These are phyloP conservation scores for Verbena officinalis DNA, from an alignment of 257 asterid species.

Conservation along the genomic window DNA sequence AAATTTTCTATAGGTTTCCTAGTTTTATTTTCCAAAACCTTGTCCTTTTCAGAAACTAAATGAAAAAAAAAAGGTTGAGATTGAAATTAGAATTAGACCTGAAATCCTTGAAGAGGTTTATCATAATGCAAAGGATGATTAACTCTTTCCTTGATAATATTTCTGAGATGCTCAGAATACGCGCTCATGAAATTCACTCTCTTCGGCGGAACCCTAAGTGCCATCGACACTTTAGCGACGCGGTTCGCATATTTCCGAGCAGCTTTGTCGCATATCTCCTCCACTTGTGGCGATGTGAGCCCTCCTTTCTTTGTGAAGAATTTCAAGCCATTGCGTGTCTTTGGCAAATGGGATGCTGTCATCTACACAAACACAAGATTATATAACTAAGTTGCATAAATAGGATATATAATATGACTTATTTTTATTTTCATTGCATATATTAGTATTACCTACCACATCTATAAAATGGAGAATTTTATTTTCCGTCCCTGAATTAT, in stretches of 20 bases:
- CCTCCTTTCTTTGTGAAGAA: conserved; percentile 88
- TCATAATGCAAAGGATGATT: conserved; percentile 79
- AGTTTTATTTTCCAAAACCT: too few relatives aligned
- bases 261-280: conserved; percentile 77
- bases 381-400: too few relatives aligned
- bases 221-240: conserved; percentile 59
- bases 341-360: conserved; percentile 97
- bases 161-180: conserved; percentile 69
- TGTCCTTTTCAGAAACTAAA: too few relatives aligned
- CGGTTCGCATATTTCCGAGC: conserved; percentile 78
- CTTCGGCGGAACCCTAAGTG: conserved; percentile 40
- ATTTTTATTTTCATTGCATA: too few relatives aligned
- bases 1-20: too few relatives aligned
- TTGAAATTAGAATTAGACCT: conserved; percentile 45
- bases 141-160: conserved; percentile 69
- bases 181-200: conserved; percentile 78
- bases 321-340: conserved; percentile 85
- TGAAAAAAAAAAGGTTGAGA: neutral
- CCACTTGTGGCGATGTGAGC: conserved; percentile 75
- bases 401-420: too few relatives aligned
- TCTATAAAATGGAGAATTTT: too few relatives aligned
- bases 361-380: conserved; percentile 47
- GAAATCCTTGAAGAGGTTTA: conserved; percentile 76
- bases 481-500: too few relatives aligned
- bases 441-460: too few relatives aligned